phyloP scores from a whole-genome alignment of 2,329 filamentous ascomycete species.

The Pseudofabraea citricarpa region DNA sequence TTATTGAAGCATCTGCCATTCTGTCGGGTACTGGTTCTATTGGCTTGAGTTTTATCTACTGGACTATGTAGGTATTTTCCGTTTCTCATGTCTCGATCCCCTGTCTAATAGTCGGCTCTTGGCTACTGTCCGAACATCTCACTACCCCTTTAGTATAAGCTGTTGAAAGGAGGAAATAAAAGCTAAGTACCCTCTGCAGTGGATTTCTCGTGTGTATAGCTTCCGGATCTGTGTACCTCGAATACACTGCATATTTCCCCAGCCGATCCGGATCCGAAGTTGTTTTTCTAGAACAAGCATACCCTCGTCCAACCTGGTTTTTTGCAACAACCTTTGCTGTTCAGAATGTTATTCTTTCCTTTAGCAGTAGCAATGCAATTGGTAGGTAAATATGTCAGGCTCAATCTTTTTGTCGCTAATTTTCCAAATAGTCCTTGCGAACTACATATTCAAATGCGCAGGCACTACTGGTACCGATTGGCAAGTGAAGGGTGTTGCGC shows the following conservation, averaged over 20 bases:
- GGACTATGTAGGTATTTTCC: slow-evolving; percentile 42
- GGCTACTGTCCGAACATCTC: background rate
- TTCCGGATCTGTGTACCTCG: slow-evolving; percentile 54
- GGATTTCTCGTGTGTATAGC: slow-evolving; percentile 52
- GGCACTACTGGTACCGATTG: slow-evolving; percentile 46
- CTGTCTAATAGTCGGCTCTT: background rate
- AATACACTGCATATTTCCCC: slow-evolving; percentile 58
- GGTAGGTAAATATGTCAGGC: slow-evolving; percentile 1
- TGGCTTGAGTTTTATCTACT: slow-evolving; percentile 56
- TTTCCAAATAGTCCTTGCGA: slow-evolving; percentile 42
- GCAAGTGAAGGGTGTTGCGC: slow-evolving; percentile 60
- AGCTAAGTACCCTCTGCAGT: slow-evolving; percentile 19
- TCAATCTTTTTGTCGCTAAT: background rate
- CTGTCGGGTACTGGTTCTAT: slow-evolving; percentile 53
- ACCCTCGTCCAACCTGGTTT: slow-evolving; percentile 55
- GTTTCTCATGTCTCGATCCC: background rate
- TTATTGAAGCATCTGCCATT: slow-evolving; percentile 8
- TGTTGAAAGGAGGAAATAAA: background rate
- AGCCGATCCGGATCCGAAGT: slow-evolving; percentile 60
- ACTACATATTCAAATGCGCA: slow-evolving; percentile 55
- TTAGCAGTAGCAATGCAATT: slow-evolving; percentile 60
- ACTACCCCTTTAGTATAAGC: background rate
- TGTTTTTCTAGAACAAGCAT: slow-evolving; percentile 63
- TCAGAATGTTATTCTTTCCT: slow-evolving; percentile 56
- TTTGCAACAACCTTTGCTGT: slow-evolving; percentile 61